phyloP scores from a whole-genome alignment of 345 rosid species.

The Gynandropsis gynandra region DNA sequence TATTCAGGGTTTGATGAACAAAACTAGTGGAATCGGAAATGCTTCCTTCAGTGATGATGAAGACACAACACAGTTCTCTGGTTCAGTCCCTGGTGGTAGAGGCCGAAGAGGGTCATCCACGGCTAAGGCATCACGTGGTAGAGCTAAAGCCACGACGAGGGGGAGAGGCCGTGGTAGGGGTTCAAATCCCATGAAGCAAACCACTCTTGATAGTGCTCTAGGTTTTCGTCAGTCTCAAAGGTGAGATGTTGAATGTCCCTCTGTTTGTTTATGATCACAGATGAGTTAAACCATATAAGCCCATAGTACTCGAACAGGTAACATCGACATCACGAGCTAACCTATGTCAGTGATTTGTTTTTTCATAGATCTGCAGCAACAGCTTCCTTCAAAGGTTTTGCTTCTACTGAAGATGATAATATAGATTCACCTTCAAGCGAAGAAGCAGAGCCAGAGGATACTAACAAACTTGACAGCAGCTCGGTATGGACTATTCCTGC shows the following conservation, averaged over 20 bases:
- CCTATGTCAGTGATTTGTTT: constrained; percentile 14
- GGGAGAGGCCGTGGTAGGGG: constrained; percentile 88
- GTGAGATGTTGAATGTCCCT: constrained; percentile 36
- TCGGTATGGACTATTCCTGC: constrained; percentile 44
- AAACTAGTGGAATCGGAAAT: constrained; percentile 43
- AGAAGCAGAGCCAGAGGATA: constrained; percentile 42
- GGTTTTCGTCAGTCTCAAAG: constrained; percentile 78
- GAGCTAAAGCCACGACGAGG: constrained; percentile 62
- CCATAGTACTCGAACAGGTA: constrained; percentile 1
- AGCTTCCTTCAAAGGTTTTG: constrained; percentile 46
- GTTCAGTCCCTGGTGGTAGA: constrained; percentile 42
- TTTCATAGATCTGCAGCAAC: constrained; percentile 55
- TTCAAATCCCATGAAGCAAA: constrained; percentile 66
- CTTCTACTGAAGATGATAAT: constrained; percentile 50
- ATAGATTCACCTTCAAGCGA: constrained; percentile 81
- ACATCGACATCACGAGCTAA: constrained; percentile 16
- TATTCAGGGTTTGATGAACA: constrained; percentile 47
- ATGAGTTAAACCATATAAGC: neutral
- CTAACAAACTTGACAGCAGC: constrained; percentile 44
- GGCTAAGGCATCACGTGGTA: constrained; percentile 38
- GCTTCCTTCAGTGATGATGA: constrained; percentile 92
- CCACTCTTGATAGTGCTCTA: constrained; percentile 68
- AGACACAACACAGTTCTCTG: constrained; percentile 48
- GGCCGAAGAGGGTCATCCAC: constrained; percentile 52
- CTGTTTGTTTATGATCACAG: neutral